phyloP scores from a whole-genome alignment of 169 alveolate genomes.

The Plasmodium coatneyi region DNA sequence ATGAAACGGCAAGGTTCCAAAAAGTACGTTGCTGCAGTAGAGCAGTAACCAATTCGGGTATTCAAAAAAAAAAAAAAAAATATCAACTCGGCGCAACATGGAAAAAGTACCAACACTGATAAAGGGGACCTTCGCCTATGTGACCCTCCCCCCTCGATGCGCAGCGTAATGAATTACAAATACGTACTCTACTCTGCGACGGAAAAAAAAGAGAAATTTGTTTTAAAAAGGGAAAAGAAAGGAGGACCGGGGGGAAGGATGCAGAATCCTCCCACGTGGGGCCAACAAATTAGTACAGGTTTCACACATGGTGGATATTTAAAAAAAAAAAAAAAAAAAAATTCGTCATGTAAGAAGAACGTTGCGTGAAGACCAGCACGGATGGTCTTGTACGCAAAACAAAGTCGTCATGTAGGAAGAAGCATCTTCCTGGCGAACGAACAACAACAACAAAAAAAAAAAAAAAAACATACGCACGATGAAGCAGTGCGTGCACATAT shows the following conservation, averaged over 20 bases:
- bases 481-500: background rate
- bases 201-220: background rate
- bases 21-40: background rate
- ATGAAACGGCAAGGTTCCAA: background rate
- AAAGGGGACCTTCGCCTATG: background rate
- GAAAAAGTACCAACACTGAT: background rate
- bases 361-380: background rate
- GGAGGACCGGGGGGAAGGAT: background rate
- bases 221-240: background rate
- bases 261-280: background rate
- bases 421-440: background rate
- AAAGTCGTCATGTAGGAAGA: background rate
- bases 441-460: background rate
- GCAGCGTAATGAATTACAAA: background rate
- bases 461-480: background rate
- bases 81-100: background rate
- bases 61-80: background rate
- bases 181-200: background rate
- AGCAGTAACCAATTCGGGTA: background rate
- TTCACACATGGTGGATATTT: background rate
- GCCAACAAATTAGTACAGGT: background rate
- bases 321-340: too few relatives aligned
- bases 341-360: background rate
- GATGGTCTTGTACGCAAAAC: background rate
- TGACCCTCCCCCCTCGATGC: background rate